A percentile compares a stretch with the other conserved stretches of the same genome.
Evolutionary conservation across 2,329 filamentous ascomycete genomes (phyloP).

Genomic region (Fusarium hostae): DNA sequence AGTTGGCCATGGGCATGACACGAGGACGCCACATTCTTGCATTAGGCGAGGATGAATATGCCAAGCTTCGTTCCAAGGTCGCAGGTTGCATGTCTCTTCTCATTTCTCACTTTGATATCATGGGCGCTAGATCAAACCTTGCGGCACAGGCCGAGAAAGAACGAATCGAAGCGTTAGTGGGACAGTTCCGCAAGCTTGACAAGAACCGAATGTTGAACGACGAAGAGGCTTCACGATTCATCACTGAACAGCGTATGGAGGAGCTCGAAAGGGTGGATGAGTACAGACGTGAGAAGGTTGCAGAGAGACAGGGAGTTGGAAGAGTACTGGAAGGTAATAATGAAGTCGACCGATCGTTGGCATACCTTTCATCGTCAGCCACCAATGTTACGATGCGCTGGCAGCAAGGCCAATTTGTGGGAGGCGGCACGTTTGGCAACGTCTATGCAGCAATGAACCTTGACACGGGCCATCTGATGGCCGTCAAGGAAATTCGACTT

Average conservation of each 20-base stretch:
- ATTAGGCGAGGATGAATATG: constrained; percentile 88
- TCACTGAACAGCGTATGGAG: constrained; percentile 79
- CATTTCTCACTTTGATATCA: constrained; percentile 99
- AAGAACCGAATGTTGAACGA: constrained; percentile 80
- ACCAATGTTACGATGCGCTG: constrained; percentile 96
- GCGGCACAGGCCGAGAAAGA: constrained; percentile 95
- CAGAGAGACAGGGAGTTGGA: constrained; percentile 87
- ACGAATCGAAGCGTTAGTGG: constrained; percentile 81
- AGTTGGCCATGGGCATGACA: constrained; percentile 98
- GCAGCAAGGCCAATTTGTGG: constrained; percentile 99
- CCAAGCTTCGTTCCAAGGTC: constrained; percentile 84
- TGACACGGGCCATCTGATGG: constrained; percentile 96
- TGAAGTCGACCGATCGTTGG: constrained; percentile 93
- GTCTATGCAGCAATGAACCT: constrained; percentile 98
- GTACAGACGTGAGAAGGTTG: constrained; percentile 79
- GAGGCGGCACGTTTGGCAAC: constrained; percentile 95
- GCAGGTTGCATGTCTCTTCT: constrained; percentile 97
- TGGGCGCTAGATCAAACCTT: constrained; percentile 92
- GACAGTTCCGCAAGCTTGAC: constrained; percentile 81
- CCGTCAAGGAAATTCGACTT: constrained; percentile 96
- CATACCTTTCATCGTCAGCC: constrained; percentile 91
- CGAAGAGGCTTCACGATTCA: constrained; percentile 81
- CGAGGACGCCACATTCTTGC: constrained; percentile 92
- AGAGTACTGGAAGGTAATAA: constrained; percentile 93
- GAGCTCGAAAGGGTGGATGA: constrained; percentile 82